Evolutionary conservation across 805 yeast genomes (phyloP).

Genomic region (Wickerhamomyces queroliae): DNA sequence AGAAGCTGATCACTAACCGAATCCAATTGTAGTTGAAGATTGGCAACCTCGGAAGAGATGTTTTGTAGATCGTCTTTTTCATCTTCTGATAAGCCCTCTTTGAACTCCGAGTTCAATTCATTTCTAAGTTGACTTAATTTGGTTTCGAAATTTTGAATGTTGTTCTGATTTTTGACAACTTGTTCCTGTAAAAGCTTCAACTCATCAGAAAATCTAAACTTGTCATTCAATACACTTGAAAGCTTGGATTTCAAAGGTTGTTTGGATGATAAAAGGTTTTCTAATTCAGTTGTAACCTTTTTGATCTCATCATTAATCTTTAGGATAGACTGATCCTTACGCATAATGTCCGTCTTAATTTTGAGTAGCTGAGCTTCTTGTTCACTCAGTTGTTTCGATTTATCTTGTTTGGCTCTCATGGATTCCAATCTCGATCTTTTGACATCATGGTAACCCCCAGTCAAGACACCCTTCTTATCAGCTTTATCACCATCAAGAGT

Average conservation of each 20-base stretch:
- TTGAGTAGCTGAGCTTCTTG: conserved; percentile 33
- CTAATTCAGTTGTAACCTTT: conserved; percentile 30
- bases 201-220: conserved; percentile 38
- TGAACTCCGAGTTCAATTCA: conserved; percentile 52
- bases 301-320: conserved; percentile 39
- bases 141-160: conserved; percentile 19
- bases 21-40: conserved; percentile 35
- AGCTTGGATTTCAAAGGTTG: conserved; percentile 39
- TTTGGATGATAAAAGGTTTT: conserved; percentile 32
- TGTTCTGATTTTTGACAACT: background rate
- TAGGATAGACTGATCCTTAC: conserved; percentile 48
- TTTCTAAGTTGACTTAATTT: conserved; percentile 30
- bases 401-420: conserved; percentile 47
- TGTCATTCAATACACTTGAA: conserved; percentile 36
- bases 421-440: conserved; percentile 67
- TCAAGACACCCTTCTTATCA: conserved; percentile 74
- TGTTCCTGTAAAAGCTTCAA: conserved; percentile 16
- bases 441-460: conserved; percentile 83
- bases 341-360: conserved; percentile 31
- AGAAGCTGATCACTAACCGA: conserved; percentile 33
- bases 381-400: conserved; percentile 41
- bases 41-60: conserved; percentile 31
- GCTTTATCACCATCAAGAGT: conserved; percentile 92
- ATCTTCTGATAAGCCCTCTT: conserved; percentile 39
- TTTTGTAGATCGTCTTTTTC: conserved; percentile 40